Base-by-base conservation (phyloP, 305 asterid genomes). In the Rubia balearica region DNA sequence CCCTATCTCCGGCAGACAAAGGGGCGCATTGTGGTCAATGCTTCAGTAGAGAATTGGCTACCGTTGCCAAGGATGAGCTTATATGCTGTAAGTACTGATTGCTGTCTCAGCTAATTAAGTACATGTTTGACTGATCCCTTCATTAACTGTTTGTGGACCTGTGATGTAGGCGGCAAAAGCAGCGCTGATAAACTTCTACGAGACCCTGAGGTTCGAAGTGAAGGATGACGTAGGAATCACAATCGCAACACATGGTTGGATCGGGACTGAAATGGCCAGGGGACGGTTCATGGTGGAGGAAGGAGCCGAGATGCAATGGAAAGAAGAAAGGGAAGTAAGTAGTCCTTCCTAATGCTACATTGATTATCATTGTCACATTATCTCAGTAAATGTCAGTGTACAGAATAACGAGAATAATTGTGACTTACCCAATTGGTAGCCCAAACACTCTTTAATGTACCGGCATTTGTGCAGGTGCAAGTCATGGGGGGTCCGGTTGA, bases 281-380 rank as follows among this genome's bases (percentile, higher is more conserved):
- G 97, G 98, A 6, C 89, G 85, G 61, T 82, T 92, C 80, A 80
- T 87, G 96, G 79, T 90, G 76, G 98, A 92, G 76, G 97, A 92
- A 80, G 98, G 96, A n/a, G 92, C 97, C 0, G 96, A 92, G 72
- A 92, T 92, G 98, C 98, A 90, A 68, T 92, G 98, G 96, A 92
- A 88, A 75, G 98, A 93, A 82, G 98, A 93, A 86, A 79, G 97
- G 69, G 97, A 90, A 65, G 97, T 87, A 69, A 74, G 82, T 74
- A 48, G 14, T 48, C 55, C n/a, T 17, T 48, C 13, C 10, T 13
- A 42, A 8, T 0, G 6, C 1, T 10, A 8, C 46, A 42, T 42
- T 2, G 46, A 42, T 0, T 6, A 42, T 6, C 46, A 8, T 42
- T 0, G 11, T 33, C 38, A 33, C 38, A 27, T 33, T 33, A 3